phyloP scores from a whole-genome alignment of 75 land plant genomes.

The Selaginella tamariscina region DNA sequence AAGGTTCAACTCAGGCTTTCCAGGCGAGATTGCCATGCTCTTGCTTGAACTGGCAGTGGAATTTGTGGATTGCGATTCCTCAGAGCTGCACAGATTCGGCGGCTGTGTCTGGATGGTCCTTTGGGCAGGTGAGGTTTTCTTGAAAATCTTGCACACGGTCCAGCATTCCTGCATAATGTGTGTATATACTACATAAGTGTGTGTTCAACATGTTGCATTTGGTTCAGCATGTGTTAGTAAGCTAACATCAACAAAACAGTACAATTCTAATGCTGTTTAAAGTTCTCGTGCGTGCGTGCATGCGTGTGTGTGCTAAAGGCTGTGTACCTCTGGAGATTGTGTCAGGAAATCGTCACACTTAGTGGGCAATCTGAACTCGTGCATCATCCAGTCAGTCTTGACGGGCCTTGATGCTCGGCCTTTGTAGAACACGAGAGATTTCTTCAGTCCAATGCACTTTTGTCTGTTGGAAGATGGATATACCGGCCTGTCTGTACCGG shows the following conservation, averaged over 20 bases:
- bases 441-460: slow-evolving; percentile 37
- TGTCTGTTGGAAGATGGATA: not conserved
- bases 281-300: too few relatives aligned
- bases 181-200: too few relatives aligned
- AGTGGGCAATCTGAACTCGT: slow-evolving; percentile 32
- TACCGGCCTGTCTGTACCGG: slow-evolving; percentile 31
- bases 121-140: slow-evolving; percentile 11
- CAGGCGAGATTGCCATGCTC: not conserved
- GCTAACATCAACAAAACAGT: not conserved
- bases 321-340: not conserved
- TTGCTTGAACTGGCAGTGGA: too few relatives aligned
- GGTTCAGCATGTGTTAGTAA: not conserved
- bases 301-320: too few relatives aligned
- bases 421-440: slow-evolving; percentile 22
- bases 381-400: slow-evolving; percentile 53
- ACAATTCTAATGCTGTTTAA: too few relatives aligned
- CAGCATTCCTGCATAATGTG: slow-evolving; percentile 33
- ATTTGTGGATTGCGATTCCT: too few relatives aligned
- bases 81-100: too few relatives aligned
- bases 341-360: not conserved
- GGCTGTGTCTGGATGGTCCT: not conserved
- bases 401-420: slow-evolving; percentile 25
- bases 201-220: too few relatives aligned
- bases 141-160: slow-evolving; percentile 34
- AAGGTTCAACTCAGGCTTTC: not conserved